Evolutionary conservation across 257 asterid genomes (phyloP).

Genomic region (Verbascum thapsus): DNA sequence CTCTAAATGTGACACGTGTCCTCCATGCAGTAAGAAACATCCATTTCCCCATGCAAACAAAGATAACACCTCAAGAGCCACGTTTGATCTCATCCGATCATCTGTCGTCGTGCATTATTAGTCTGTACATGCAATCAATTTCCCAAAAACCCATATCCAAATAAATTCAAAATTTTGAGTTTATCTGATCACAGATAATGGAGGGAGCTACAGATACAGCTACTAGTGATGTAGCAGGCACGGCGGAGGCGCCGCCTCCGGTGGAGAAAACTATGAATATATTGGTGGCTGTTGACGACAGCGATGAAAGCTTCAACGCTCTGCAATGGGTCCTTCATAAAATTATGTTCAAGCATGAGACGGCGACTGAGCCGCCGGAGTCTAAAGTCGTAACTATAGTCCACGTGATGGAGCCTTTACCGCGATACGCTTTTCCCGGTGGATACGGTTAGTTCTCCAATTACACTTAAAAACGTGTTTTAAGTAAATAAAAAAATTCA

Average conservation of each 20-base stretch:
- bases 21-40: constrained; percentile 31
- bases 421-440: constrained; percentile 59
- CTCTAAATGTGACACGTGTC: constrained; percentile 28
- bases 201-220: constrained; percentile 28
- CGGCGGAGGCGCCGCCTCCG: constrained; percentile 16
- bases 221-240: neutral
- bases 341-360: constrained; percentile 27
- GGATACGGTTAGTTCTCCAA: constrained; percentile 41
- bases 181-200: neutral
- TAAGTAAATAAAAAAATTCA: no score
- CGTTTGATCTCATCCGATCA: neutral
- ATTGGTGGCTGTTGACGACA: constrained; percentile 68
- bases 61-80: constrained; percentile 1
- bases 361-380: neutral
- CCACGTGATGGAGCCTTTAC: constrained; percentile 55
- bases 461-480: neutral
- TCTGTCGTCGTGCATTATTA: neutral
- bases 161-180: neutral
- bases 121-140: constrained; percentile 1
- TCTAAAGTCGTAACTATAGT: constrained; percentile 45
- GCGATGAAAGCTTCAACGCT: constrained; percentile 66
- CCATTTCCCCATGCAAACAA: constrained; percentile 26
- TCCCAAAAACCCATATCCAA: neutral
- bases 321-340: constrained; percentile 58
- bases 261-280: constrained; percentile 36